phyloP scores from a whole-genome alignment of 345 rosid genomes.

The Pistacia vera region DNA sequence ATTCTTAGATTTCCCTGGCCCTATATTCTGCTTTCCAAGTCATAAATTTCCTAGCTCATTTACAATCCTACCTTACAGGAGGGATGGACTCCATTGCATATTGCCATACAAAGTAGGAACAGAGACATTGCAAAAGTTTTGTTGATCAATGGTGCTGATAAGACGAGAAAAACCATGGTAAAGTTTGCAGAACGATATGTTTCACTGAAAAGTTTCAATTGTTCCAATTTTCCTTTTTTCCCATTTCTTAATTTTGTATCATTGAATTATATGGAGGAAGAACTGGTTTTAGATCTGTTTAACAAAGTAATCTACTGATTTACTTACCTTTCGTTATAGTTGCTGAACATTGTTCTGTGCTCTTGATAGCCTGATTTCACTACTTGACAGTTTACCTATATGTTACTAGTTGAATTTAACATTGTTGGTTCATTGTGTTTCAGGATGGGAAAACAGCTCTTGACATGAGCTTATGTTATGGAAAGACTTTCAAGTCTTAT shows the following conservation, averaged over 20 bases:
- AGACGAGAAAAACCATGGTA: slow-evolving; percentile 82
- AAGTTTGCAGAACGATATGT: background rate
- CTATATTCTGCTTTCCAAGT: slow-evolving; percentile 5
- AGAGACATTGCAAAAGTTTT: slow-evolving; percentile 74
- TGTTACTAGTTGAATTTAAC: background rate
- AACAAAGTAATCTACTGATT: background rate
- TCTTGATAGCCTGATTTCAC: background rate
- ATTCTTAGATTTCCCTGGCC: background rate
- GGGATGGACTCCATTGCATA: slow-evolving; percentile 96
- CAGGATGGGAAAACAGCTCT: slow-evolving; percentile 83
- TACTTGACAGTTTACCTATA: background rate
- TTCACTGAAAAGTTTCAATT: background rate
- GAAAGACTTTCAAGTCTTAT: slow-evolving; percentile 89
- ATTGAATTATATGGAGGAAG: background rate
- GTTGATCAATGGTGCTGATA: slow-evolving; percentile 80
- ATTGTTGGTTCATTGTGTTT: slow-evolving; percentile 14
- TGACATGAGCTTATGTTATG: slow-evolving; percentile 81
- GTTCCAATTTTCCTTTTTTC: background rate
- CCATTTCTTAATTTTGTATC: background rate
- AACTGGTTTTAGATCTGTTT: background rate
- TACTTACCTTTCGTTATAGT: background rate
- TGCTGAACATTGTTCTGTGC: background rate
- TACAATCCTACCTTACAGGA: slow-evolving; percentile 46
- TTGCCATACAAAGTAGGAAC: slow-evolving; percentile 86
- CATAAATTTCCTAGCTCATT: slow-evolving; percentile 10